These are phyloP conservation scores for Salix arbutifolia DNA, from an alignment of 345 rosid species.

Conservation along the genomic window DNA sequence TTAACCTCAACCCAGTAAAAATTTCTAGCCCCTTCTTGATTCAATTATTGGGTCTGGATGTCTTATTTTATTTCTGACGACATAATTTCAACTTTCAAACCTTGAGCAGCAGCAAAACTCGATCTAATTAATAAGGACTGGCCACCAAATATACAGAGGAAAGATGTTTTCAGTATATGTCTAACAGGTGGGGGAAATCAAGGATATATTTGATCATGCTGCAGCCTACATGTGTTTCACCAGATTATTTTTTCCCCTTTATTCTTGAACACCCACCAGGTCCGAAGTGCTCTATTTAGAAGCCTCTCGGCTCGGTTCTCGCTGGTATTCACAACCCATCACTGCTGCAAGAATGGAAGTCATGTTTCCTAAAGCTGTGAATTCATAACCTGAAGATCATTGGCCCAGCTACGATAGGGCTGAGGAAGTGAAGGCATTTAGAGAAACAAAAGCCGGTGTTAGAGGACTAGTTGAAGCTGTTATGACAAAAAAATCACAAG, in stretches of 20 bases:
- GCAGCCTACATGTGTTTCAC: neutral
- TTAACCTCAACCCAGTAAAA: neutral
- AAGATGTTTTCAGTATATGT: neutral
- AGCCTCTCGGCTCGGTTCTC: neutral
- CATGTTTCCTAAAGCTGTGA: neutral
- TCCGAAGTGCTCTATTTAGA: neutral
- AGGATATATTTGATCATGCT: neutral
- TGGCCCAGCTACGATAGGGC: conserved; percentile 22
- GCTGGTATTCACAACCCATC: neutral
- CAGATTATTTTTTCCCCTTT: neutral
- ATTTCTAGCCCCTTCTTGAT: neutral
- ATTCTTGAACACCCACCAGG: conserved; percentile 4
- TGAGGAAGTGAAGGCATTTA: conserved; percentile 28
- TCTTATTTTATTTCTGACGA: conserved; percentile 1
- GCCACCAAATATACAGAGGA: neutral
- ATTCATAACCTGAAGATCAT: neutral
- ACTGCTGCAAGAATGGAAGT: neutral
- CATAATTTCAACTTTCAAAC: neutral
- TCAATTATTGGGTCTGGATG: neutral
- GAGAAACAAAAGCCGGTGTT: conserved; percentile 27
- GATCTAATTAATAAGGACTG: neutral
- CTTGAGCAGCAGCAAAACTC: neutral
- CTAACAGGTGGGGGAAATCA: neutral
- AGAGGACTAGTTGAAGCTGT: conserved; percentile 44
- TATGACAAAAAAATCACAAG: conserved; percentile 26